Evolutionary conservation across 2,329 filamentous ascomycete genomes (phyloP), one percentile per base, ranked within the genome.

Genomic region (Madurella fahalii): DNA sequence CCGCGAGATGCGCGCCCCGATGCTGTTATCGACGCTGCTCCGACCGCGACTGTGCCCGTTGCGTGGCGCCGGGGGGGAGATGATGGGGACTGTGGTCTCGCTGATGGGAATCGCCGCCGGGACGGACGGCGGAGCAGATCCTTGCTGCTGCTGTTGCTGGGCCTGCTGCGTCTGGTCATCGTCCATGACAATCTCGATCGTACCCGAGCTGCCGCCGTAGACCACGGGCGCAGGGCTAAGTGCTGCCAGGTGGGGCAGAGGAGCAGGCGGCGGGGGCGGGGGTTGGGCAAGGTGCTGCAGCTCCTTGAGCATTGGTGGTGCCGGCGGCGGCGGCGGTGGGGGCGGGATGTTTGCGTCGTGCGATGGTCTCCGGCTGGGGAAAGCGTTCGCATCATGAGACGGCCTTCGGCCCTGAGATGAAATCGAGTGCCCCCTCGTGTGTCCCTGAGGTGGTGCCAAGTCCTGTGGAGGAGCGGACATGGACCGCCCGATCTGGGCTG

Each of bases 151-250:
- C 11, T 47, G 50, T 7, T 47, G 57, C 34, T 56, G 75, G 11
- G 52, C 4, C 42, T 37, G 57, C 32, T 60, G 60, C 25, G 25
- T 7, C 15, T 82, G 75, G 5, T 83, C 79, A 2, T 83, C 80
- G 59, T 86, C 82, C 78, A 84, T 83, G 47, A 86, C 81, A 57
- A 86, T 83, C 66, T 86, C 83, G 59, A 86, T 85, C 64, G 82
- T 78, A 4, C 79, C 82, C 0, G 80, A 78, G 8, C 74, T 76
- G 2, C 74, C 74, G 32, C 70, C 67, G 58, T 76, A 74, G 44
- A 77, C 65, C 8, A 71, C 70, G 2, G 72, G 67, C 31, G 69
- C 71, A 17, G 56, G 50, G 16, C 48, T 46, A 31, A 66, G 63
- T 34, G 72, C 68, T 42, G 71, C 65, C 44, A 71, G 63, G 49